Percentiles rank a stretch among this genome's conserved stretches.
Conservation (phyloP, 345 rosid genomes). For the Barbarea vulgaris region DNA sequence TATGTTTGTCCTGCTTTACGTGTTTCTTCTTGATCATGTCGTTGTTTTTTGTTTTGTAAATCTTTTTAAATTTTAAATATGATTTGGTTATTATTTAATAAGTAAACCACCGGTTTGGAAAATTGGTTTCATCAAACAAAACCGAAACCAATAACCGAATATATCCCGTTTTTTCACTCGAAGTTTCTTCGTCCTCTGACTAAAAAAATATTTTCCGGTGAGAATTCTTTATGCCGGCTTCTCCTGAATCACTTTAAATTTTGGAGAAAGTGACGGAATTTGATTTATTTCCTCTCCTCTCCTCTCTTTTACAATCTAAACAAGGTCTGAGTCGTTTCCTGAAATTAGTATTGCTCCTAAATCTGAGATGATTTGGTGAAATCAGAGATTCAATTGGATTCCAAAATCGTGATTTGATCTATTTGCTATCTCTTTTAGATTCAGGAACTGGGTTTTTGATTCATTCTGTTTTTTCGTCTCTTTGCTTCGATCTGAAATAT, state of each 20-base stretch:
- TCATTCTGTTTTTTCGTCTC: not conserved
- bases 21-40: too few species aligned
- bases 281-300: not conserved
- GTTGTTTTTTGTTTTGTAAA: too few species aligned
- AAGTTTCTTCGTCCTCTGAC: not conserved
- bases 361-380: not conserved
- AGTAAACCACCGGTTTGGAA: not conserved
- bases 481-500: constrained; percentile 1
- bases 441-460: not conserved
- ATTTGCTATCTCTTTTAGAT: not conserved
- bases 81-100: not conserved
- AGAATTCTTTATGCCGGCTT: not conserved
- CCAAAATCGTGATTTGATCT: not conserved
- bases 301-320: constrained; percentile 8
- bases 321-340: constrained; percentile 1
- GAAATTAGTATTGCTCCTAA: not conserved
- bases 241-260: not conserved
- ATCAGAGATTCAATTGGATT: constrained; percentile 4
- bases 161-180: not conserved
- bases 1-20: too few species aligned
- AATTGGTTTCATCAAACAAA: not conserved
- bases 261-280: not conserved
- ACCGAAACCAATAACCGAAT: not conserved
- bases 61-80: too few species aligned
- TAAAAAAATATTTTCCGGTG: not conserved